Conservation (phyloP, 176 grass and related monocot genomes). For the Carex cristatella region DNA sequence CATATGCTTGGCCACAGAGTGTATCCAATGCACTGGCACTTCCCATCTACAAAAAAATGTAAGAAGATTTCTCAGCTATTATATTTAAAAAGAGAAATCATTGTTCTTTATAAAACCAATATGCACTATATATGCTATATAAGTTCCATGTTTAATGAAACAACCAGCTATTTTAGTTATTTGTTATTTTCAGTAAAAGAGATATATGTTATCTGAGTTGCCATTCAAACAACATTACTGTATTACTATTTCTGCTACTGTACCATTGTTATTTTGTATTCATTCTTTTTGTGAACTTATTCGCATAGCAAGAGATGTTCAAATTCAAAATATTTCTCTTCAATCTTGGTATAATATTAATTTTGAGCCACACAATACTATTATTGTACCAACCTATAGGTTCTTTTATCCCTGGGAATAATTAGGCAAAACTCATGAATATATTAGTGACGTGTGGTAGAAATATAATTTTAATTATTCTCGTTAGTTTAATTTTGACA, state of each 20-base stretch:
- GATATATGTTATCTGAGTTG: background rate
- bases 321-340: background rate
- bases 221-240: background rate
- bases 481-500: background rate
- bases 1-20: slow-evolving; percentile 63
- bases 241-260: background rate
- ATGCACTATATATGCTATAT: background rate
- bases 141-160: background rate
- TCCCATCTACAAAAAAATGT: slow-evolving; percentile 23
- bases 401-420: background rate
- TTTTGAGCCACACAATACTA: background rate
- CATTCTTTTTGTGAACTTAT: background rate
- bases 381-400: background rate
- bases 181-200: too few species aligned
- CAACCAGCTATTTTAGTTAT: too few species aligned
- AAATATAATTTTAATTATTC: background rate
- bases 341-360: background rate
- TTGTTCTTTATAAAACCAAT: background rate
- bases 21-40: slow-evolving; percentile 35
- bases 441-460: background rate
- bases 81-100: background rate
- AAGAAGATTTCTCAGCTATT: background rate
- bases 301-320: background rate
- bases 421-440: background rate
- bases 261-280: background rate